Evolutionary conservation across 2,329 filamentous ascomycete species (phyloP), one percentile per base, ranked within the genome.

Genomic region (Nannizziopsis arthrosporioides): DNA sequence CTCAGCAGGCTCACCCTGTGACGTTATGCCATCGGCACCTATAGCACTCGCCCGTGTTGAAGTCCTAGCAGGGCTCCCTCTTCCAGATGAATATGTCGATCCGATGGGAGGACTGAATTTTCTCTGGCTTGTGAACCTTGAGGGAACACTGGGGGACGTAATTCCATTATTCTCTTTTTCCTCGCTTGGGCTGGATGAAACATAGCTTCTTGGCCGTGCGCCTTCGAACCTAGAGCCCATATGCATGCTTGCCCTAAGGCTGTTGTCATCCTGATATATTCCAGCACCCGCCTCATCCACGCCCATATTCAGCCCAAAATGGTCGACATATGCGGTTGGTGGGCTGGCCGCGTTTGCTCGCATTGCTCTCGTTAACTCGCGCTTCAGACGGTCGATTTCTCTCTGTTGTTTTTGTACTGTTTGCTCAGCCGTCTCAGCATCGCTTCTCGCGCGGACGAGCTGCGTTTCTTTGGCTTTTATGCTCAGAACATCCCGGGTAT

Each of bases 381-480:
- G 84, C 76, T 96, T 96, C 52, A 98, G 73, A 46, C 92, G 79
- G 56, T 98, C 92, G 41, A 95, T 82, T 68, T 98, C 92, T 47
- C 89, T 80, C 53, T 84, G 76, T 46, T 94, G 76, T 49, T 85
- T 82, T 53, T 92, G 85, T 45, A 92, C 88, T 50, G 81, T 83
- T 58, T 88, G 82, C 62, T 95, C 88, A 0, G 89, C 85, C 0
- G 85, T 81, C 63, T 96, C 90, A 30, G 84, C 85, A 60, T 98
- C 92, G 55, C 85, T 88, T 47, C 89, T 78, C 9, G 92, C 89
- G 39, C 92, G 82, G 8, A 96, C 90, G 4, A 98, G 76, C 59
- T 98, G 92, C 2, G 92, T 96, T 66, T 98, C 92, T 67, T 98
- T 98, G 11, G 92, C 92, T 65, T 96, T 96, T 69, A 98, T 93